A percentile compares a stretch with the other conserved stretches of the same genome.
Evolutionary conservation across 1,284 basidiomycete genomes (phyloP).

Genomic region (Leccinum griseonigrum): DNA sequence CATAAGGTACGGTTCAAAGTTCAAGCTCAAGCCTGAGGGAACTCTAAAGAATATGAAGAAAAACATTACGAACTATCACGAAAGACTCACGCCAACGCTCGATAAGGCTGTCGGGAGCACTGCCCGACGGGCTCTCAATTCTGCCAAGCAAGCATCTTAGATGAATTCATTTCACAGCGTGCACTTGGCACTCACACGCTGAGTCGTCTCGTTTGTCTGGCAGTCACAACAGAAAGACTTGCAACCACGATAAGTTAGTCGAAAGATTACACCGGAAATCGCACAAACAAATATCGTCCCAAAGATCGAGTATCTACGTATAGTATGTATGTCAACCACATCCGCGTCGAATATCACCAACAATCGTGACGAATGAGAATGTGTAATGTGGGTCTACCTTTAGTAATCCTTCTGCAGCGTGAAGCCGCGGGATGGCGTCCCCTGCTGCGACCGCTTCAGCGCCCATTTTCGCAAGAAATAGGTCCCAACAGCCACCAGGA

Average conservation of each 20-base stretch:
- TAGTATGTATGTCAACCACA: background rate
- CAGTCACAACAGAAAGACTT: background rate
- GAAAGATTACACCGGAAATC: background rate
- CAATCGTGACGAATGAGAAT: background rate
- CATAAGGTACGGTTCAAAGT: background rate
- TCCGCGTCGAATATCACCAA: background rate
- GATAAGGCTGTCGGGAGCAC: no score
- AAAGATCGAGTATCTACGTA: background rate
- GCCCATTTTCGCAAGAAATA: constrained; percentile 54
- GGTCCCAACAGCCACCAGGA: constrained; percentile 38
- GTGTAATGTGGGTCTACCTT: background rate
- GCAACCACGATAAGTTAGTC: background rate
- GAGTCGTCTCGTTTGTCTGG: background rate
- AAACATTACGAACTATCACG: no score
- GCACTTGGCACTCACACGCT: background rate
- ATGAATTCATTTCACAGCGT: background rate
- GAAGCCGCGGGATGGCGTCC: constrained; percentile 5
- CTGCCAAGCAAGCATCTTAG: no score
- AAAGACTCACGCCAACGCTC: no score
- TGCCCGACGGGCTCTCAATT: no score
- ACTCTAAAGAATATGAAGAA: no score
- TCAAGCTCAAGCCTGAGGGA: no score
- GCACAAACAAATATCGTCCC: background rate
- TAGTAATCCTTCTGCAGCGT: constrained; percentile 1
- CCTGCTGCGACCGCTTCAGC: constrained; percentile 29